Conservation (phyloP, 106 monocot genomes). For the Allium fistulosum region DNA sequence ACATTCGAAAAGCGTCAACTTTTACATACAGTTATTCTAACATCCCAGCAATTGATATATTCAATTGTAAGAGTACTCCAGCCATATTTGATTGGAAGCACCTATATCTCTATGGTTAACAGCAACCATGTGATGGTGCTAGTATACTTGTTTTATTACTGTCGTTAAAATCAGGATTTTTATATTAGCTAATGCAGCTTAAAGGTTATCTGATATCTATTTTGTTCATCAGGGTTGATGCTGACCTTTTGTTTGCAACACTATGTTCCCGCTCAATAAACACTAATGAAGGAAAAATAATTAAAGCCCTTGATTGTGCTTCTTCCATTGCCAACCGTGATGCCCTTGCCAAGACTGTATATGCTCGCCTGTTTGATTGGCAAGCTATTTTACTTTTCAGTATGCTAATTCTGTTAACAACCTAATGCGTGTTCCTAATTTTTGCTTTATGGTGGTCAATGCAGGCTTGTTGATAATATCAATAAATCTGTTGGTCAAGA, state of each 20-base stretch:
- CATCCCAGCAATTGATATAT: no score
- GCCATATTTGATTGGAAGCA: no score
- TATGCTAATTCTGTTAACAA: neutral
- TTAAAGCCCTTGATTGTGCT: slow-evolving; percentile 60
- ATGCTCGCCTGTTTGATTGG: slow-evolving; percentile 94
- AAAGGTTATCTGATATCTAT: neutral
- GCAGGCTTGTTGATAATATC: slow-evolving; percentile 93
- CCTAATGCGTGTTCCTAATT: neutral
- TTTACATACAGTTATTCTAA: no score
- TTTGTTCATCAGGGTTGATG: slow-evolving; percentile 46
- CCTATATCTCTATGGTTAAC: no score
- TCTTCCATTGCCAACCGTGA: slow-evolving; percentile 64
- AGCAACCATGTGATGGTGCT: no score
- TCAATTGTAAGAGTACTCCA: no score
- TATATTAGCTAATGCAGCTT: no score
- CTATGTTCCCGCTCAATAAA: slow-evolving; percentile 66
- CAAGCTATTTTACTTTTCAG: slow-evolving; percentile 17
- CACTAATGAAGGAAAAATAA: slow-evolving; percentile 74
- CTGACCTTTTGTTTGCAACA: slow-evolving; percentile 41
- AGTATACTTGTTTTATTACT: no score
- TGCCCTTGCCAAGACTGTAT: slow-evolving; percentile 85
- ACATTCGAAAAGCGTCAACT: no score
- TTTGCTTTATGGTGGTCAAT: slow-evolving; percentile 2
- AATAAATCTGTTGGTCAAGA: slow-evolving; percentile 94
- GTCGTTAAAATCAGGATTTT: no score